These are phyloP conservation scores for Ramaria rubella DNA, from an alignment of 768 basidiomycete species.

Conservation along the genomic window DNA sequence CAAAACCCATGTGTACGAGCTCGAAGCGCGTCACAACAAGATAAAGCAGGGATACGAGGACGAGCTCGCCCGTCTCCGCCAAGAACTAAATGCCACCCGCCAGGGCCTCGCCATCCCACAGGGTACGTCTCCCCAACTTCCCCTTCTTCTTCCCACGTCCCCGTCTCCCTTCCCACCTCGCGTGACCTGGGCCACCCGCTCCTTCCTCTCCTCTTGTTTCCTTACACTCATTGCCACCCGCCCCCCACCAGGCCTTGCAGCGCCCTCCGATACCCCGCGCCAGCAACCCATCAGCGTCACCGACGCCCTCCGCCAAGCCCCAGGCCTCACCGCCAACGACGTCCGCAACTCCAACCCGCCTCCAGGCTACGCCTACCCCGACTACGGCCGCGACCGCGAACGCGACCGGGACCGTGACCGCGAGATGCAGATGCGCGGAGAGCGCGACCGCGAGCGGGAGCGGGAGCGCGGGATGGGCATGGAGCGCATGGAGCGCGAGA, in stretches of 20 bases:
- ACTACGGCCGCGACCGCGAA: slow-evolving; percentile 20
- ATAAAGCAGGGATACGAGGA: slow-evolving; percentile 83
- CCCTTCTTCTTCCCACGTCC: slow-evolving; percentile 21
- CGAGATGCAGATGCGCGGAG: slow-evolving; percentile 35
- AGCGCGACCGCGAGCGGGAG: slow-evolving; percentile 4
- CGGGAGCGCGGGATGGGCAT: not conserved
- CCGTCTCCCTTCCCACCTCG: no score
- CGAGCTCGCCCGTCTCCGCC: slow-evolving; percentile 65
- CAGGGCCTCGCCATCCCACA: slow-evolving; percentile 17
- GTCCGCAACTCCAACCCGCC: slow-evolving; percentile 31
- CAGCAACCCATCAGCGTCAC: slow-evolving; percentile 12
- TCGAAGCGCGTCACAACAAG: slow-evolving; percentile 84
- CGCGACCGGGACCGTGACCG: slow-evolving; percentile 3
- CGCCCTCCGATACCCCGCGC: slow-evolving; percentile 6
- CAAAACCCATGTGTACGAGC: slow-evolving; percentile 83
- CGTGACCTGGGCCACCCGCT: no score
- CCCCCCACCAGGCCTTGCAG: slow-evolving; percentile 18
- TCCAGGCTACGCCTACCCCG: slow-evolving; percentile 29
- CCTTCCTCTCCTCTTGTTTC: slow-evolving; percentile 18
- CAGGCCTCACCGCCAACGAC: slow-evolving; percentile 24
- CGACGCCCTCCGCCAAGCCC: slow-evolving; percentile 19
- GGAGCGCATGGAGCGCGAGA: not conserved
- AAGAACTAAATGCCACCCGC: slow-evolving; percentile 54
- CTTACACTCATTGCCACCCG: slow-evolving; percentile 25
- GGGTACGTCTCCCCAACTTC: no score